Conservation (phyloP, 495 filamentous ascomycete genomes). For the Cercophora sp. region DNA sequence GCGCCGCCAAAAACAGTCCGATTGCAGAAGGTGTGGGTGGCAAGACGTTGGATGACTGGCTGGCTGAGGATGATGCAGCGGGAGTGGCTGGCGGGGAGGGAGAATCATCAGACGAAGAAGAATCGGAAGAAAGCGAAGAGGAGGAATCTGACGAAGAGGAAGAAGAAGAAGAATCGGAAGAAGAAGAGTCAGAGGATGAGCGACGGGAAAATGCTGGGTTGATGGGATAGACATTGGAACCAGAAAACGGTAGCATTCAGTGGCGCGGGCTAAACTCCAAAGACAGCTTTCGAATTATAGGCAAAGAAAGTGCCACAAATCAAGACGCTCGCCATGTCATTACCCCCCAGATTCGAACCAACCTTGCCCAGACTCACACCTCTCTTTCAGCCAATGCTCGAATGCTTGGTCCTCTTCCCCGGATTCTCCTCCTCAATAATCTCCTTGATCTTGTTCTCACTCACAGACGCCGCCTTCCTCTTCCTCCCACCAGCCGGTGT, state of each 20-base stretch:
- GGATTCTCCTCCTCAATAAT: neutral
- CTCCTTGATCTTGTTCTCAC: neutral
- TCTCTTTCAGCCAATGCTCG: neutral
- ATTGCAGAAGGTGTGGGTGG: constrained; percentile 39
- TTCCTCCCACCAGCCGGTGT: neutral
- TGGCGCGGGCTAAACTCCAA: neutral
- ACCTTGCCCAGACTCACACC: neutral
- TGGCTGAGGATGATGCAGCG: constrained; percentile 62
- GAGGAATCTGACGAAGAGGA: constrained; percentile 49
- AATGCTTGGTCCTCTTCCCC: neutral
- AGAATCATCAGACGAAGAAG: constrained; percentile 44
- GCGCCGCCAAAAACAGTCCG: constrained; percentile 31
- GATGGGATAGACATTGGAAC: constrained; percentile 8
- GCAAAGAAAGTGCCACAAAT: neutral
- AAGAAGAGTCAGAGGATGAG: constrained; percentile 33
- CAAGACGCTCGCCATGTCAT: neutral
- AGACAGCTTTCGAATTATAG: neutral
- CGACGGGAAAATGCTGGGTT: constrained; percentile 37
- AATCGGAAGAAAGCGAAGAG: constrained; percentile 51
- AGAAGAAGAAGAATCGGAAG: constrained; percentile 5
- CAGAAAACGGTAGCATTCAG: neutral
- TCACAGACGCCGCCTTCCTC: neutral
- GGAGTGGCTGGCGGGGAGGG: constrained; percentile 43
- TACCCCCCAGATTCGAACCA: neutral
- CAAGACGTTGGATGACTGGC: constrained; percentile 87